phyloP scores from a whole-genome alignment of 257 asterid genomes.

The Plectranthus barbatus region DNA sequence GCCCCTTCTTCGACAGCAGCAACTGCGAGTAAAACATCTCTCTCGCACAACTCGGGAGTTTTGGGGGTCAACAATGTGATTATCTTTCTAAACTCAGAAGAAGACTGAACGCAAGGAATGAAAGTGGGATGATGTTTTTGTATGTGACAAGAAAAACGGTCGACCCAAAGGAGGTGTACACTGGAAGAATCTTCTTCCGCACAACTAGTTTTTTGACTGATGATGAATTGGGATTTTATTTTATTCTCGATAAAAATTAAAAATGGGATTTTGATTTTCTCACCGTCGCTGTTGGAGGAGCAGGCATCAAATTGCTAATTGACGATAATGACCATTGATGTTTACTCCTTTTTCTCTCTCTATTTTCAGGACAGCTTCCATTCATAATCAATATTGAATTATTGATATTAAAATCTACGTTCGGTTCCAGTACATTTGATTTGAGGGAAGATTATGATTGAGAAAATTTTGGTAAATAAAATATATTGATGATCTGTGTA shows the following conservation, averaged over 20 bases:
- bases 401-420: too few species aligned
- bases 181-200: slow-evolving; percentile 12
- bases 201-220: background rate
- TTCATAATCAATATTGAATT: too few species aligned
- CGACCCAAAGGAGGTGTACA: slow-evolving; percentile 18
- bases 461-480: too few species aligned
- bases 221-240: too few species aligned
- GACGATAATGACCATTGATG: background rate
- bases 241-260: too few species aligned
- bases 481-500: too few species aligned
- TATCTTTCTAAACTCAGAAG: background rate
- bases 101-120: background rate
- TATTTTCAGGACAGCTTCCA: too few species aligned
- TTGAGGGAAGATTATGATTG: too few species aligned
- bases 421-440: too few species aligned
- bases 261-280: too few species aligned
- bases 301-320: too few species aligned
- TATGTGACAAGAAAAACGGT: slow-evolving; percentile 18
- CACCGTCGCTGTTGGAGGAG: too few species aligned
- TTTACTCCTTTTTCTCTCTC: background rate
- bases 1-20: slow-evolving; percentile 73
- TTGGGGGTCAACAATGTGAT: background rate
- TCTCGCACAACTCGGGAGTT: slow-evolving; percentile 1
- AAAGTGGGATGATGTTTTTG: background rate
- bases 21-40: slow-evolving; percentile 66